Percentiles rank a stretch among this genome's conserved stretches.
phyloP scores from a whole-genome alignment of 805 yeast genomes.

The Jamesozyma gamospora region DNA sequence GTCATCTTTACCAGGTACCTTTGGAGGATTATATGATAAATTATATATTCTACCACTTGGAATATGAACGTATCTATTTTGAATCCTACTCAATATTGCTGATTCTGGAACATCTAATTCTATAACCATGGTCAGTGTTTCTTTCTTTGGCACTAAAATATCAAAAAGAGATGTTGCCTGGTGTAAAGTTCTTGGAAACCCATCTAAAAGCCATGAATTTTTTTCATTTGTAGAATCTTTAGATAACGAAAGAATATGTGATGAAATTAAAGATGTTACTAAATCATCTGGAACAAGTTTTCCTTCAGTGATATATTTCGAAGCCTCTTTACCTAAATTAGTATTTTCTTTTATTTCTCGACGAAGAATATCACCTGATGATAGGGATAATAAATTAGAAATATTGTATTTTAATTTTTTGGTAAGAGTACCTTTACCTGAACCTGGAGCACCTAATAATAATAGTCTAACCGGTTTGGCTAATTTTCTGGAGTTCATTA shows the following conservation, averaged over 20 bases:
- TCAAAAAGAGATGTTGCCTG: conserved; percentile 61
- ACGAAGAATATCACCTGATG: conserved; percentile 81
- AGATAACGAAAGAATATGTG: conserved; percentile 32
- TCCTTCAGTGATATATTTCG: conserved; percentile 50
- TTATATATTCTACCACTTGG: conserved; percentile 85
- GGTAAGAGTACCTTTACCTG: conserved; percentile 91
- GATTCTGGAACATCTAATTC: conserved; percentile 78
- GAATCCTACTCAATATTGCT: conserved; percentile 73
- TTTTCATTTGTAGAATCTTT: conserved; percentile 15
- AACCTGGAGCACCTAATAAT: conserved; percentile 87
- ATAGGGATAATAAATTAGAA: conserved; percentile 46
- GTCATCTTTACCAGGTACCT: conserved; percentile 71
- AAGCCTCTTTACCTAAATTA: conserved; percentile 47
- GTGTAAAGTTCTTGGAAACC: conserved; percentile 73
- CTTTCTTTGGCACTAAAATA: conserved; percentile 16
- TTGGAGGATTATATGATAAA: conserved; percentile 82
- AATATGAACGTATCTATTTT: conserved; percentile 74
- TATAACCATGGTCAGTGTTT: conserved; percentile 64
- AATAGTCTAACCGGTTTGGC: conserved; percentile 53
- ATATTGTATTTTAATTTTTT: conserved; percentile 47
- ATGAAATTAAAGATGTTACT: conserved; percentile 38
- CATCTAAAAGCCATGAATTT: conserved; percentile 72
- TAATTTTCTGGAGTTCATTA: not conserved
- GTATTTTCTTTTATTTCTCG: conserved; percentile 49
- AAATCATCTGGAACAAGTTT: conserved; percentile 61